Percentiles rank a stretch among this genome's conserved stretches.
Conservation (phyloP, 2,329 filamentous ascomycete species). For the Cercospora nicotianae region DNA sequence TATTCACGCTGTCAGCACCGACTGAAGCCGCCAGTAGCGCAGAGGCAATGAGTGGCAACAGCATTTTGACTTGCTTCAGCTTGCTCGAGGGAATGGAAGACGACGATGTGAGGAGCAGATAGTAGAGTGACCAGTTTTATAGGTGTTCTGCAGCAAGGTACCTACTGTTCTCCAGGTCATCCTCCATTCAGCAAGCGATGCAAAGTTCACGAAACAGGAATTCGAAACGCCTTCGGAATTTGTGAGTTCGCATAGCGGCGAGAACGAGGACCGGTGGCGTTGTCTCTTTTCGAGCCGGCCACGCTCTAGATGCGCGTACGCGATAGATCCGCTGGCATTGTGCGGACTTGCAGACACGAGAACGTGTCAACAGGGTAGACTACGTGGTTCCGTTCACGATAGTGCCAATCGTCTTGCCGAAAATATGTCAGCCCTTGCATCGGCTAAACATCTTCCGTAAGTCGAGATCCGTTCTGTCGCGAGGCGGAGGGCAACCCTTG, state of each 20-base stretch:
- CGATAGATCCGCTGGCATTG: not conserved
- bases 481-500: not conserved
- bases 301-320: not conserved
- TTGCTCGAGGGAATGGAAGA: not conserved
- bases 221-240: not conserved
- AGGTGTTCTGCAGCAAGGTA: not conserved
- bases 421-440: conserved; percentile 3
- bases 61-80: not conserved
- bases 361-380: conserved; percentile 1
- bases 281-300: not conserved
- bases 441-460: not conserved
- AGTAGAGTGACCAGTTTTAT: not conserved
- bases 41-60: not conserved
- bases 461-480: not conserved
- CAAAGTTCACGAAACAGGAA: not conserved
- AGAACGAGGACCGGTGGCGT: not conserved
- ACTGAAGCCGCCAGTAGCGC: not conserved
- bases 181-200: not conserved
- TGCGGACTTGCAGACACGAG: not conserved
- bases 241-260: not conserved
- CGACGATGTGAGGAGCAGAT: not conserved
- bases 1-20: conserved; percentile 6
- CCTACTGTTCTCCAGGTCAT: not conserved
- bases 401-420: not conserved
- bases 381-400: not conserved